Evolutionary conservation across 805 yeast species (phyloP), one percentile per base, ranked within the genome.

Genomic region (Kazachstania kunashirensis): DNA sequence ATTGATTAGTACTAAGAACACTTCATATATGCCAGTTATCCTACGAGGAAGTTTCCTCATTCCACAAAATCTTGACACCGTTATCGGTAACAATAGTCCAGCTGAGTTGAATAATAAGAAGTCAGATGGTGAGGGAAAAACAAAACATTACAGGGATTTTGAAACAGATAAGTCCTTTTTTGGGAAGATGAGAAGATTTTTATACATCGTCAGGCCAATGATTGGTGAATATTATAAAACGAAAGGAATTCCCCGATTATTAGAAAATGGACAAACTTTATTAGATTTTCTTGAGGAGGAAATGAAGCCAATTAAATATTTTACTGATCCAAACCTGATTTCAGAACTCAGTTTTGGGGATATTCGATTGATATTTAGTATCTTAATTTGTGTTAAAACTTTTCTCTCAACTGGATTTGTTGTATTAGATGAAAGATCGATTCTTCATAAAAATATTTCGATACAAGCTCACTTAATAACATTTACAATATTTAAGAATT

Each of bases 131-230:
- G n/a, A n/a, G n/a, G n/a, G n/a, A n/a, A n/a, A n/a, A n/a, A n/a
- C n/a, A 13, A 21, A 10, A 10, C 13, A 17, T 3, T 21, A 15
- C 12, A 29, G 37, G 9, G 24, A 26, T 12, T 34, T 30, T 14
- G 20, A 14, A 13, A 31, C 23, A 13, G 39, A 39, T 6, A 17
- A 32, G 6, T 27, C 39, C 2, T 39, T 33, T 24, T 32, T 35
- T 31, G 46, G 49, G 1, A 34, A 38, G n/a, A 11, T 45, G 16
- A 45, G 43, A 25, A 33, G 49, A 23, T 41, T 43, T 25, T 31
- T 48, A 17, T 42, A 21, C n/a, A 6, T 50, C 8, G 45, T 38
- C 19, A 44, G 57, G 27, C 46, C 49, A 11, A 46, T 52, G 37
- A 16, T 48, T 3, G 18, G 11, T 1, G 32, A 34, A 4, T 16